Evolutionary conservation across 371 early-diverging fungal species (phyloP).

Genomic region (Mucor ambiguus): DNA sequence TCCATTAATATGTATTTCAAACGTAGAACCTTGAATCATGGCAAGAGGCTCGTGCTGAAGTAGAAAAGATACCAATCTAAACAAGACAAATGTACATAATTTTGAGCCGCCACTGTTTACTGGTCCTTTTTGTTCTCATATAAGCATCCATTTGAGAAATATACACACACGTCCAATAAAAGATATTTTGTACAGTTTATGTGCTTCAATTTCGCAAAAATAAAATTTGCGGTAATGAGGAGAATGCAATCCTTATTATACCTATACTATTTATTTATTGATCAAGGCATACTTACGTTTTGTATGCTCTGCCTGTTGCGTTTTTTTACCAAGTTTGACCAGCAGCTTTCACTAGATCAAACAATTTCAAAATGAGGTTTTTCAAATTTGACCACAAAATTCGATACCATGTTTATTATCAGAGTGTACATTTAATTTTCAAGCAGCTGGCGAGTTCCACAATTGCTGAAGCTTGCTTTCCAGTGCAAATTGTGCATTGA

Average conservation of each 20-base stretch:
- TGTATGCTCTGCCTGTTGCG: too few relatives aligned
- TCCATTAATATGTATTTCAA: background rate
- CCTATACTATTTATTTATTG: too few relatives aligned
- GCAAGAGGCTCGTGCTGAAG: constrained; percentile 63
- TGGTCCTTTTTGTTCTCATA: background rate
- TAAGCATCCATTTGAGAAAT: background rate
- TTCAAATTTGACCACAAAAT: too few relatives aligned
- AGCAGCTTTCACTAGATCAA: too few relatives aligned
- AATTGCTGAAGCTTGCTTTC: constrained; percentile 21
- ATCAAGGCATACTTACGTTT: too few relatives aligned
- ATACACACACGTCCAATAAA: background rate
- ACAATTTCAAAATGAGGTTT: too few relatives aligned
- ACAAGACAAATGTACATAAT: background rate
- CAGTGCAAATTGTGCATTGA: constrained; percentile 19
- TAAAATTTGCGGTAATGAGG: too few relatives aligned
- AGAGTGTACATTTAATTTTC: background rate
- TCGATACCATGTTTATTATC: background rate
- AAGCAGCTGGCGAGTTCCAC: constrained; percentile 11
- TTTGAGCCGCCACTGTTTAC: background rate
- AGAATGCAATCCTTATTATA: too few relatives aligned
- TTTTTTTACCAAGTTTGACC: too few relatives aligned
- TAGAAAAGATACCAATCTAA: constrained; percentile 63
- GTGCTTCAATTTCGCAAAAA: too few relatives aligned
- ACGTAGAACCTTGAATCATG: constrained; percentile 63
- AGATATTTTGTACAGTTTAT: too few relatives aligned